Conservation (phyloP, 1,139 yeast genomes). For the Yamadazyma oceani region DNA sequence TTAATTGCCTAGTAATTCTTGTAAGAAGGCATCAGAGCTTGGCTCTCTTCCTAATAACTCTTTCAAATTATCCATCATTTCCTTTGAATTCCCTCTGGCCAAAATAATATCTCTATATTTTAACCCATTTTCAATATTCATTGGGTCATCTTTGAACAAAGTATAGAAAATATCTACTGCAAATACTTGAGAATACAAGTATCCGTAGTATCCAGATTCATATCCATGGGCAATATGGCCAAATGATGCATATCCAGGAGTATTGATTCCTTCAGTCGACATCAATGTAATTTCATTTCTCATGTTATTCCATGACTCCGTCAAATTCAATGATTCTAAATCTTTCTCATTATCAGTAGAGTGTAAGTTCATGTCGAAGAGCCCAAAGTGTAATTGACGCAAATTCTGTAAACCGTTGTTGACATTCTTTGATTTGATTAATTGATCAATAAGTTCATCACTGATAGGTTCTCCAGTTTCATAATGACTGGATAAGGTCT, state of each 20-base stretch:
- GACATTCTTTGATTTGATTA: slow-evolving; percentile 69
- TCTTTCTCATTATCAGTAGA: slow-evolving; percentile 44
- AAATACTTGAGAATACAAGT: slow-evolving; percentile 81
- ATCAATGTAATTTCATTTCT: slow-evolving; percentile 60
- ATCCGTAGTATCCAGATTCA: slow-evolving; percentile 85
- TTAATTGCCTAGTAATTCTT: slow-evolving; percentile 44
- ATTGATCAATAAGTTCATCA: slow-evolving; percentile 57
- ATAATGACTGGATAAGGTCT: slow-evolving; percentile 64
- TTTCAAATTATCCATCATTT: slow-evolving; percentile 60
- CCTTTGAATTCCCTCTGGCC: slow-evolving; percentile 71
- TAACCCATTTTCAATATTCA: slow-evolving; percentile 60
- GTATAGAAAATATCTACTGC: slow-evolving; percentile 81
- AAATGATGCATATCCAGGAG: slow-evolving; percentile 73
- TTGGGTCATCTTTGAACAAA: slow-evolving; percentile 67
- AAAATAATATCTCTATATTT: slow-evolving; percentile 70
- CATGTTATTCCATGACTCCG: slow-evolving; percentile 60
- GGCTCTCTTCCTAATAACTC: slow-evolving; percentile 79
- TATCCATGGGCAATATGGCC: slow-evolving; percentile 86
- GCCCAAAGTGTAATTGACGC: slow-evolving; percentile 75
- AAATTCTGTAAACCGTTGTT: slow-evolving; percentile 69
- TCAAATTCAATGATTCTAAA: slow-evolving; percentile 45
- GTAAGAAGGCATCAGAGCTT: slow-evolving; percentile 64
- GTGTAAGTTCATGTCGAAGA: slow-evolving; percentile 75
- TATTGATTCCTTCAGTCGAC: slow-evolving; percentile 51
- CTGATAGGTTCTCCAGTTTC: slow-evolving; percentile 57